Conservation (phyloP, 2,329 filamentous ascomycete genomes). For the Fusarium pilosicola region DNA sequence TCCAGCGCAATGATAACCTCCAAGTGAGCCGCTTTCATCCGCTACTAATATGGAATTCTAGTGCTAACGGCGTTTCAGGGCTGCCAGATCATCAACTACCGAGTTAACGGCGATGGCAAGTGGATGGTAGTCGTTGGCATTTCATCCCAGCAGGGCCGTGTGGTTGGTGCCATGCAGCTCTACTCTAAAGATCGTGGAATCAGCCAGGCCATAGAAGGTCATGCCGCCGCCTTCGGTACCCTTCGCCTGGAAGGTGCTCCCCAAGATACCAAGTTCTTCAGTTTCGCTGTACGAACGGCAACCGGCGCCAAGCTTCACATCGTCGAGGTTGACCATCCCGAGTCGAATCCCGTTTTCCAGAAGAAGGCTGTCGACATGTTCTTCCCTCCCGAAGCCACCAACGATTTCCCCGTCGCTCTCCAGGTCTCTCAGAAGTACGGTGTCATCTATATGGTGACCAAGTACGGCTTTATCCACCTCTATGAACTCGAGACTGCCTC, state of each 20-base stretch:
- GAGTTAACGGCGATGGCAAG: constrained; percentile 92
- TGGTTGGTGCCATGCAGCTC: constrained; percentile 95
- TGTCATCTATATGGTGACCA: constrained; percentile 96
- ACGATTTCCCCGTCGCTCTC: constrained; percentile 98
- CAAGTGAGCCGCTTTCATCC: constrained; percentile 65
- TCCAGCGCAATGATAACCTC: constrained; percentile 92
- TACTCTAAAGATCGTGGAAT: constrained; percentile 97
- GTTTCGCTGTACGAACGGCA: constrained; percentile 91
- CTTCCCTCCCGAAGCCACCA: constrained; percentile 94
- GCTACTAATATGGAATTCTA: not conserved
- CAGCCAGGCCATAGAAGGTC: constrained; percentile 97
- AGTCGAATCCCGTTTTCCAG: constrained; percentile 86
- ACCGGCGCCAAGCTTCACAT: constrained; percentile 95
- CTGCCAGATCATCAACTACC: constrained; percentile 99
- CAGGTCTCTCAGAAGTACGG: constrained; percentile 98
- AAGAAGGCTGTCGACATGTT: constrained; percentile 99
- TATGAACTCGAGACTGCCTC: constrained; percentile 97
- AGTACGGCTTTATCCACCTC: constrained; percentile 98
- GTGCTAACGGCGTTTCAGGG: constrained; percentile 63
- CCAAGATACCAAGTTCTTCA: constrained; percentile 93
- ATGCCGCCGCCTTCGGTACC: constrained; percentile 93
- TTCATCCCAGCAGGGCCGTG: constrained; percentile 89
- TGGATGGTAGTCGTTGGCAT: constrained; percentile 99
- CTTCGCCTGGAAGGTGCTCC: constrained; percentile 88
- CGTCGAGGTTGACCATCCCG: constrained; percentile 94